Conservation (phyloP, 768 basidiomycete genomes). For the Naganishia onofrii region DNA sequence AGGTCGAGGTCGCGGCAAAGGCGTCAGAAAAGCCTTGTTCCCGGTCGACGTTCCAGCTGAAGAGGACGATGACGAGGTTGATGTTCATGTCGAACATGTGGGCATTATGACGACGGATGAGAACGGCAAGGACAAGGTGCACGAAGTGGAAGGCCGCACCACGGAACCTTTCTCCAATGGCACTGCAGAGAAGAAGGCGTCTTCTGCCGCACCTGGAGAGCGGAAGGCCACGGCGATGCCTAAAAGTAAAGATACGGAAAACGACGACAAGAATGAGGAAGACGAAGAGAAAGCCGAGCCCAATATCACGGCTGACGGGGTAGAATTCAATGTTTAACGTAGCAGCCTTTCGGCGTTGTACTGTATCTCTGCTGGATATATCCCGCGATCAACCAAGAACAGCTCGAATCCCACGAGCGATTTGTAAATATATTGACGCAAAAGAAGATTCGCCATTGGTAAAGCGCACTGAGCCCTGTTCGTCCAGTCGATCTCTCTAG, state of each 20-base stretch:
- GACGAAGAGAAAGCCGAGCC: conserved; percentile 14
- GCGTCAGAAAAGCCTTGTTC: conserved; percentile 9
- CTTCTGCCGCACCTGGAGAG: too few relatives aligned
- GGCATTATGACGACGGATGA: not conserved
- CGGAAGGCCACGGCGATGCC: not conserved
- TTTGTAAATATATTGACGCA: too few relatives aligned
- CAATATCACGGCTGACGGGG: conserved; percentile 11
- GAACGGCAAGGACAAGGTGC: not conserved
- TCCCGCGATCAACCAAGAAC: not conserved
- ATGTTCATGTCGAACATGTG: conserved; percentile 16
- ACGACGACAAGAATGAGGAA: not conserved
- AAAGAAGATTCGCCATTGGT: too few relatives aligned
- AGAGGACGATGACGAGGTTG: conserved; percentile 35
- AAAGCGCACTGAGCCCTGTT: too few relatives aligned
- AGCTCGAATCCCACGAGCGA: not conserved
- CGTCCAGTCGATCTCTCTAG: too few relatives aligned
- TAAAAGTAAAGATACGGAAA: not conserved
- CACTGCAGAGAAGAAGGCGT: not conserved
- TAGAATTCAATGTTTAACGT: conserved; percentile 18
- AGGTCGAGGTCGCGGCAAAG: conserved; percentile 9
- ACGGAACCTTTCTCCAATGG: not conserved
- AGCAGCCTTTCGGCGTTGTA: not conserved
- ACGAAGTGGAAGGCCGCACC: not conserved
- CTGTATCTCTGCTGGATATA: not conserved
- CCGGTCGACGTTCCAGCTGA: conserved; percentile 30